Evolutionary conservation across 164 flowering plant genomes (phyloP).

Genomic region (Houttuynia cordata): DNA sequence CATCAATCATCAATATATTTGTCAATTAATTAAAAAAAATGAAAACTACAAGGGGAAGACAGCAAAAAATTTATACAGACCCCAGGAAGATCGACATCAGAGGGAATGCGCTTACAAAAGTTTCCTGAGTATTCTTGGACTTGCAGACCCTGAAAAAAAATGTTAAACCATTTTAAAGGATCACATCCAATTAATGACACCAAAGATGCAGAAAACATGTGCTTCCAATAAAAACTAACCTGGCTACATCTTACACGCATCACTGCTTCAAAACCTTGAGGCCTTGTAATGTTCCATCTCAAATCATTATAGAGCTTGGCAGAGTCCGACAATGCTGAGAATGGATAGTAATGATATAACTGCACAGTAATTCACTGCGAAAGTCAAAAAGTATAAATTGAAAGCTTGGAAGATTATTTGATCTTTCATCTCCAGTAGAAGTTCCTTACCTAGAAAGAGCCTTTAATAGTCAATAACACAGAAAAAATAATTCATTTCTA

Average conservation of each 20-base stretch:
- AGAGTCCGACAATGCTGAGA: slow-evolving; percentile 81
- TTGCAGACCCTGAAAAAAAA: slow-evolving; percentile 70
- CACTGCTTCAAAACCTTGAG: slow-evolving; percentile 99
- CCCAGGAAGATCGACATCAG: slow-evolving; percentile 96
- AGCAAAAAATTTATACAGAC: slow-evolving; percentile 23
- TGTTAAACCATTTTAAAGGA: not conserved
- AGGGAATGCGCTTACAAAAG: slow-evolving; percentile 92
- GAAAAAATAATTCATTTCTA: too few relatives aligned
- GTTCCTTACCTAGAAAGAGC: not conserved
- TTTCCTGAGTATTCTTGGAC: slow-evolving; percentile 95
- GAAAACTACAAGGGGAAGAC: not conserved
- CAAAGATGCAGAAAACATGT: not conserved
- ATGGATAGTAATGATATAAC: slow-evolving; percentile 90
- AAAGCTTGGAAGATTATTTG: not conserved
- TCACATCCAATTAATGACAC: not conserved
- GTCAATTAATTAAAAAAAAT: too few relatives aligned
- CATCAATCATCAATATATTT: too few relatives aligned
- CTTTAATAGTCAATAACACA: too few relatives aligned
- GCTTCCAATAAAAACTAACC: slow-evolving; percentile 26
- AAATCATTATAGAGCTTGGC: slow-evolving; percentile 97
- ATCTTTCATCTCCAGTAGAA: too few relatives aligned
- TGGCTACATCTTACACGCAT: slow-evolving; percentile 99
- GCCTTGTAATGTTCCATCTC: slow-evolving; percentile 95
- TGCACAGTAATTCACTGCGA: slow-evolving; percentile 12
- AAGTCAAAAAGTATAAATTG: not conserved